These are phyloP conservation scores for Coemansia sp. DNA, from an alignment of 192 early-diverging fungal genomes.

Conservation along the genomic window DNA sequence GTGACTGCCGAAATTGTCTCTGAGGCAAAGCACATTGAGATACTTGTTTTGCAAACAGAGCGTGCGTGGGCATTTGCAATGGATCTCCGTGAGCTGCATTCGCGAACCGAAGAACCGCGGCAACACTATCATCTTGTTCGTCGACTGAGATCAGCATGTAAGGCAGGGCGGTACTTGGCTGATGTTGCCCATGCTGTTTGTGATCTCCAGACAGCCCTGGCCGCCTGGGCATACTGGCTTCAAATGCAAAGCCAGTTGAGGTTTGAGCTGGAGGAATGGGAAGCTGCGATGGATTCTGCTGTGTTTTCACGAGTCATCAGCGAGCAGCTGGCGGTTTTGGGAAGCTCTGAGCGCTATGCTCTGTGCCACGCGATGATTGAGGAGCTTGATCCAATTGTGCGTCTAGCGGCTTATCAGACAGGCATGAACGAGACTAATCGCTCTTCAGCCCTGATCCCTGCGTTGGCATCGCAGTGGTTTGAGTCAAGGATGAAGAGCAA, in stretches of 20 bases:
- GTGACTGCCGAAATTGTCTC: conserved; percentile 27
- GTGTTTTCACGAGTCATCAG: conserved; percentile 26
- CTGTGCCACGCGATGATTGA: conserved; percentile 28
- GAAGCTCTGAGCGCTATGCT: conserved; percentile 36
- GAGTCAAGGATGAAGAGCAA: conserved; percentile 12
- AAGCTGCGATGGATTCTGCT: conserved; percentile 40
- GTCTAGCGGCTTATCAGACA: conserved; percentile 44
- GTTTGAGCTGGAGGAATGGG: conserved; percentile 48
- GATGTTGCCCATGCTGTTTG: conserved; percentile 13
- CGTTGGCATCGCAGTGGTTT: conserved; percentile 41
- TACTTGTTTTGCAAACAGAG: conserved; percentile 45
- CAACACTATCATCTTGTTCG: conserved; percentile 48
- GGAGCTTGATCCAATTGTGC: conserved; percentile 40
- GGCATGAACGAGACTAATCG: conserved; percentile 23
- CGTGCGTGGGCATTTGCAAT: conserved; percentile 53
- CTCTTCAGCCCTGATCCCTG: conserved; percentile 31
- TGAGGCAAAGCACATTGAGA: conserved; percentile 33
- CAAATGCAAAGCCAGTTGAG: conserved; percentile 35
- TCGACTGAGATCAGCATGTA: conserved; percentile 35
- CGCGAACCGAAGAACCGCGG: conserved; percentile 50
- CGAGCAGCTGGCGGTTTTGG: conserved; percentile 26
- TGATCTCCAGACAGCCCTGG: conserved; percentile 29
- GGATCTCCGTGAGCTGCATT: conserved; percentile 48
- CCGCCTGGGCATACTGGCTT: conserved; percentile 39
- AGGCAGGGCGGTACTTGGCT: conserved; percentile 30